Evolutionary conservation across 805 yeast species (phyloP), one percentile per base, ranked within the genome.

Genomic region (Starmerella lactis-condensi): DNA sequence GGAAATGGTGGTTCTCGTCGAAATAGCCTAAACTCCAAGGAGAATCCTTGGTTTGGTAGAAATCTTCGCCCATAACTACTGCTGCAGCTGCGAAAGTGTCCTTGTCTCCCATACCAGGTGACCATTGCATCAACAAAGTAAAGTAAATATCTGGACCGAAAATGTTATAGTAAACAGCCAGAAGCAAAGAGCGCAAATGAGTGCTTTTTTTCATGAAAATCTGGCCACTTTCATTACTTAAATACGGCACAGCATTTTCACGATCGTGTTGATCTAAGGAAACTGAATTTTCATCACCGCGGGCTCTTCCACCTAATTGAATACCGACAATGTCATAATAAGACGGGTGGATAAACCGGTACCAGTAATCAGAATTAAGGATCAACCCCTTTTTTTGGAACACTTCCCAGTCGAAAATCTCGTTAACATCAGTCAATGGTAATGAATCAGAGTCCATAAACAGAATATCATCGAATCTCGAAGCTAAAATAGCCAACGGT

Each of bases 341-440:
- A 23, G 56, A 55, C 5, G 93, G 92, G 1, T 77, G 67, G 1
- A 83, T 76, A 5, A 83, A 70, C 41, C 93, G 63, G 51, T 73
- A 67, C 93, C 93, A 79, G 51, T 72, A 79, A 52, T 79, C 93
- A 2, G 92, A 91, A 85, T 91, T 79, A 17, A 70, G 50, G 17
- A 72, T 53, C 49, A 68, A 53, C 35, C 72, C 68, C 36, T 59
- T 54, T 9, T 60, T 49, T 12, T 45, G 39, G 52, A 65, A 78
- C 1, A 78, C 71, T 27, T 69, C 68, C 9, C 64, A 52, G 4
- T 54, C 56, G 48, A 79, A 75, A 15, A 77, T 47, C 13, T 51
- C 48, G 41, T 71, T 76, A 2, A 85, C 74, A 9, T 71, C 62
- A 43, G 61, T 62, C 3, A 74, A 65, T 0, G 91, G 82, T 37